Evolutionary conservation across 2,329 filamentous ascomycete species (phyloP), one percentile per base, ranked within the genome.

Genomic region (Monosporascus sp.): DNA sequence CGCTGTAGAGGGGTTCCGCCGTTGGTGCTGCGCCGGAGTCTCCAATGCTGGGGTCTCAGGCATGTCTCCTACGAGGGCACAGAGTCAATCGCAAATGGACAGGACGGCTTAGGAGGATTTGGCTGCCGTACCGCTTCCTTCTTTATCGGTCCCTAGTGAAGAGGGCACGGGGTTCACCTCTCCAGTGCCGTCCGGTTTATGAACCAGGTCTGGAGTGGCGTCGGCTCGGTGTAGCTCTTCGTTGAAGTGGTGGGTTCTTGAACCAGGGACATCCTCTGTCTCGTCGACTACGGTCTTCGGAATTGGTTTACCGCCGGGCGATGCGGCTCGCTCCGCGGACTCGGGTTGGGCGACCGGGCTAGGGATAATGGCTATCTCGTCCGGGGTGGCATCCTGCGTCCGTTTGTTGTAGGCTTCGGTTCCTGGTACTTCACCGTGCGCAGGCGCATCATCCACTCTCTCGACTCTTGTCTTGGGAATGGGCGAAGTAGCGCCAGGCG

Each of bases 341-440:
- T 63, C 58, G 31, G 59, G 55, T 37, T 69, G 60, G 15, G 65
- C 51, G 14, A 63, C 58, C 35, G 61, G 58, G 50, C 73, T 71
- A 9, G 67, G 62, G 9, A 76, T 65, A 51, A 81, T 70, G 51
- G 80, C 79, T 62, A 85, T 81, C 68, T 85, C 78, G 60, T 87
- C 82, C 17, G 83, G 81, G 48, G 74, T 71, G 15, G 82, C 82
- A 66, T 86, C 82, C 31, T 74, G 74, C 54, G 78, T 76, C 60
- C 81, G 75, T 68, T 77, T 73, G 38, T 76, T 66, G 62, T 84
- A 81, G 14, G 81, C 80, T 51, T 79, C 75, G 5, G 82, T 85
- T 37, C 81, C 81, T 2, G 82, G 82, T 41, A 85, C 78, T 68
- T 86, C 81, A 55, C 81, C 83, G 60, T 85, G 78, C 41, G 80